Evolutionary conservation across 805 yeast species (phyloP).

Genomic region (Saccharomycopsis sp.): DNA sequence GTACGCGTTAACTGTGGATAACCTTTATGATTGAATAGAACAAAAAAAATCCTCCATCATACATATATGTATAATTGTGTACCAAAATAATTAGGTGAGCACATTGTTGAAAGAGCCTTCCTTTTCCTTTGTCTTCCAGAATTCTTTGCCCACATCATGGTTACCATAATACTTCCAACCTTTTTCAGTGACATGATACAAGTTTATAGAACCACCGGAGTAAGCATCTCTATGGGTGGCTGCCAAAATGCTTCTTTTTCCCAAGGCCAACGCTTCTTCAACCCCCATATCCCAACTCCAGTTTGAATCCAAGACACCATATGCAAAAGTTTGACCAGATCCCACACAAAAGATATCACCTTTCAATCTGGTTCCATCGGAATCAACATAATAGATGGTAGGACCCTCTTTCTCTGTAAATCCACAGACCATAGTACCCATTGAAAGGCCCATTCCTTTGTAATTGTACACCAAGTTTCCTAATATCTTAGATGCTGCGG

Average conservation of each 20-base stretch:
- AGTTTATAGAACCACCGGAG: slow-evolving; percentile 93
- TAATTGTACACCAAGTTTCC: slow-evolving; percentile 84
- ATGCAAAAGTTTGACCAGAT: slow-evolving; percentile 98
- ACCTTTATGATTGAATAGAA: too few species aligned
- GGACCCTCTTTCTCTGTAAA: slow-evolving; percentile 94
- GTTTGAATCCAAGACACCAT: slow-evolving; percentile 92
- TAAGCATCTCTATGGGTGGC: slow-evolving; percentile 98
- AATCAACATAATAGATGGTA: slow-evolving; percentile 89
- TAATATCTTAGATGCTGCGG: slow-evolving; percentile 92
- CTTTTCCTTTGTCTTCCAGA: slow-evolving; percentile 83
- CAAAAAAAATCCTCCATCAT: too few species aligned
- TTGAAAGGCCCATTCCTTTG: slow-evolving; percentile 96
- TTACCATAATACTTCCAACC: slow-evolving; percentile 98
- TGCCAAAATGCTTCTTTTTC: slow-evolving; percentile 91
- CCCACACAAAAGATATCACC: slow-evolving; percentile 97
- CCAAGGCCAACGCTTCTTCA: slow-evolving; percentile 89
- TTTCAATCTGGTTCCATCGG: slow-evolving; percentile 91
- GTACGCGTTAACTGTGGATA: background rate
- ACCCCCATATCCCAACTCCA: slow-evolving; percentile 86
- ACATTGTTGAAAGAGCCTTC: slow-evolving; percentile 89
- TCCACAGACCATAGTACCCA: slow-evolving; percentile 99
- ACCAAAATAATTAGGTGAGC: slow-evolving; percentile 35
- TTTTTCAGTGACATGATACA: slow-evolving; percentile 83
- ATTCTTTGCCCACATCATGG: slow-evolving; percentile 79
- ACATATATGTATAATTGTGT: too few species aligned